phyloP scores from a whole-genome alignment of 306 rosid species.

The Myrica gale region DNA sequence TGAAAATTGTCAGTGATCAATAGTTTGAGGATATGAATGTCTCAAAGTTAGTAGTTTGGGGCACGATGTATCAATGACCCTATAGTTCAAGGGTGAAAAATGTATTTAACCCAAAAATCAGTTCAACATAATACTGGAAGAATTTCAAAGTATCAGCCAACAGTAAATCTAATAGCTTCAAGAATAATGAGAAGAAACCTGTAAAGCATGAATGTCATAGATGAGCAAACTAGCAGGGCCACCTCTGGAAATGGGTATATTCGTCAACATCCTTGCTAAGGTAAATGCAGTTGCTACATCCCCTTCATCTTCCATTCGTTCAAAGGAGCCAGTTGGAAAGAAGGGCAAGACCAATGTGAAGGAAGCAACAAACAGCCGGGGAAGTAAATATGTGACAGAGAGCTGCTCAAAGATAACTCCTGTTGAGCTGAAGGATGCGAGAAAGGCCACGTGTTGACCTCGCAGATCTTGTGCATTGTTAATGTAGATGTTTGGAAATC shows the following conservation, averaged over 20 bases:
- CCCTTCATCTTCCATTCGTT: constrained; percentile 99
- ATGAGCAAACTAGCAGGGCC: constrained; percentile 91
- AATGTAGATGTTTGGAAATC: constrained; percentile 86
- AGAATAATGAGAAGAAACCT: constrained; percentile 52
- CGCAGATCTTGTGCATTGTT: constrained; percentile 87
- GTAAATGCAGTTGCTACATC: constrained; percentile 99
- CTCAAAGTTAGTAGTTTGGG: no score
- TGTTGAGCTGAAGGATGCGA: constrained; percentile 89
- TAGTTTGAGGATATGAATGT: no score
- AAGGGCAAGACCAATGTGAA: constrained; percentile 94
- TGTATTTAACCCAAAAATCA: no score
- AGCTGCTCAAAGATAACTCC: constrained; percentile 92
- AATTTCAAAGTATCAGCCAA: constrained; percentile 8
- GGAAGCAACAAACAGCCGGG: constrained; percentile 88
- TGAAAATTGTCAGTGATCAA: no score
- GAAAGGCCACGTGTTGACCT: constrained; percentile 92
- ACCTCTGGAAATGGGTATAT: constrained; percentile 93
- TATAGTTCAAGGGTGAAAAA: no score
- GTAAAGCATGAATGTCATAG: constrained; percentile 95
- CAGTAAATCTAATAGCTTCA: constrained; percentile 8
- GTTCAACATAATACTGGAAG: neutral
- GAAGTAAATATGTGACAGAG: constrained; percentile 87
- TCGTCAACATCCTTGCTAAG: constrained; percentile 86
- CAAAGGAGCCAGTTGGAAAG: constrained; percentile 97
- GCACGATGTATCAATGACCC: no score